Percentiles rank a stretch among this genome's conserved stretches.
Evolutionary conservation across 495 filamentous ascomycete genomes (phyloP).

Genomic region (Daldinia vernicosa): DNA sequence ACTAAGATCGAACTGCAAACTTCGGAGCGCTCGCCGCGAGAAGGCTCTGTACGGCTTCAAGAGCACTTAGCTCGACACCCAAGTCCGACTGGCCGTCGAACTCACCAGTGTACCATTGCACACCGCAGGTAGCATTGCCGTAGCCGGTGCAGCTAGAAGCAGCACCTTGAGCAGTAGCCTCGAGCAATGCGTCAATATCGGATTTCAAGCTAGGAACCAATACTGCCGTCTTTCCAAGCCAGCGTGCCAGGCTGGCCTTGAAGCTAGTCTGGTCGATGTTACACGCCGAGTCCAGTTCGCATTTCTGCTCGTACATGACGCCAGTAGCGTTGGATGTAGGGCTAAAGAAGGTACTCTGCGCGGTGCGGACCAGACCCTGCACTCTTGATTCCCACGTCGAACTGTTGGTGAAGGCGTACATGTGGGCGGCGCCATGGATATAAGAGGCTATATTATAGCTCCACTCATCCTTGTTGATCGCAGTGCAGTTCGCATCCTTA

Average conservation of each 20-base stretch:
- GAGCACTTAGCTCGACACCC: constrained; percentile 68
- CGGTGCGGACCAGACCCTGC: constrained; percentile 63
- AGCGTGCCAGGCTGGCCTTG: constrained; percentile 81
- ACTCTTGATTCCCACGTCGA: constrained; percentile 67
- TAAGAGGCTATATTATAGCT: constrained; percentile 79
- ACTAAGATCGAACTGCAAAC: constrained; percentile 20
- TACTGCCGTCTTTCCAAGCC: constrained; percentile 72
- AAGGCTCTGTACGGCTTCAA: constrained; percentile 65
- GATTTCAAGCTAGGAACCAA: constrained; percentile 69
- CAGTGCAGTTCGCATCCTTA: constrained; percentile 66
- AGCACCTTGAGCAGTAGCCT: constrained; percentile 67
- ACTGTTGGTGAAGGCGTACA: constrained; percentile 74
- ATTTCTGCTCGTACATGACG: constrained; percentile 75
- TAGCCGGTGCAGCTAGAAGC: constrained; percentile 69
- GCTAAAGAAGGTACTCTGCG: constrained; percentile 65
- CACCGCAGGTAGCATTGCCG: constrained; percentile 68
- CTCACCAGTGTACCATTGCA: constrained; percentile 66
- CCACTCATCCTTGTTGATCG: constrained; percentile 73
- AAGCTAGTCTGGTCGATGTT: constrained; percentile 76
- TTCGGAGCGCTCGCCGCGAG: constrained; percentile 46
- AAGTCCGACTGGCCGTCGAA: constrained; percentile 69
- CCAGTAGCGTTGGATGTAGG: constrained; percentile 57
- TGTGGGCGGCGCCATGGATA: constrained; percentile 76
- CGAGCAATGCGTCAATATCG: constrained; percentile 63
- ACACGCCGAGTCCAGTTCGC: constrained; percentile 71